A percentile compares a stretch with the other conserved stretches of the same genome.
Conservation (phyloP, 2,329 filamentous ascomycete species). For the Macroventuria anomochaeta region DNA sequence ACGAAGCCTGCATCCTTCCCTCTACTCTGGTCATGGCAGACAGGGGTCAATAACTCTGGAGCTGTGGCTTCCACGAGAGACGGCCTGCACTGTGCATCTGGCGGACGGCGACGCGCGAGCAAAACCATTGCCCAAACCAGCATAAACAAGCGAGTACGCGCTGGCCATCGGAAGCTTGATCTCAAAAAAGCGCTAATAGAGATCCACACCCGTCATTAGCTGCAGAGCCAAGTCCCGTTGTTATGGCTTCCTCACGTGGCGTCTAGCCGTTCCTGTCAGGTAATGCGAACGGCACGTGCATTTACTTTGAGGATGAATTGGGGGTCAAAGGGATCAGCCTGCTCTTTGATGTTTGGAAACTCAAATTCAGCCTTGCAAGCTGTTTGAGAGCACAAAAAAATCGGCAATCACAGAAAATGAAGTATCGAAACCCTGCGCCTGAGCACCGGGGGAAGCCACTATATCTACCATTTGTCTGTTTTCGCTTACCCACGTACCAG, state of each 20-base stretch:
- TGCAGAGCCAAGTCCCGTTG: constrained; percentile 15
- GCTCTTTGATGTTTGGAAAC: not conserved
- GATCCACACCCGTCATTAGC: constrained; percentile 25
- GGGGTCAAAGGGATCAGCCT: constrained; percentile 8
- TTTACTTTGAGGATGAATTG: not conserved
- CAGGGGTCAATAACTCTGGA: constrained; percentile 3
- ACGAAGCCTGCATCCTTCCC: constrained; percentile 3
- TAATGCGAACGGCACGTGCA: constrained; percentile 37
- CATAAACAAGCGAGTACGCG: constrained; percentile 25
- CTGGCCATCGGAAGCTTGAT: constrained; percentile 18
- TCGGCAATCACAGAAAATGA: not conserved
- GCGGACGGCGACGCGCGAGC: constrained; percentile 25
- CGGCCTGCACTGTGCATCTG: constrained; percentile 21
- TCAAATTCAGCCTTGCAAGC: not conserved
- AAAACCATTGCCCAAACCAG: constrained; percentile 20
- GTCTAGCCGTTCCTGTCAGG: constrained; percentile 24
- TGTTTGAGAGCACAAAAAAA: not conserved
- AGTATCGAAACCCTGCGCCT: not conserved
- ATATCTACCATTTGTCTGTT: constrained; percentile 10
- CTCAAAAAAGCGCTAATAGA: constrained; percentile 14
- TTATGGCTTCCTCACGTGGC: constrained; percentile 19
- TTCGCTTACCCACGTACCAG: constrained; percentile 18
- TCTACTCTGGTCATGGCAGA: constrained; percentile 3
- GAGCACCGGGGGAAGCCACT: constrained; percentile 8
- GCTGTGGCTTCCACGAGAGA: constrained; percentile 32